Base-by-base conservation (phyloP, 495 filamentous ascomycete genomes). In the Tuber calosporum region DNA sequence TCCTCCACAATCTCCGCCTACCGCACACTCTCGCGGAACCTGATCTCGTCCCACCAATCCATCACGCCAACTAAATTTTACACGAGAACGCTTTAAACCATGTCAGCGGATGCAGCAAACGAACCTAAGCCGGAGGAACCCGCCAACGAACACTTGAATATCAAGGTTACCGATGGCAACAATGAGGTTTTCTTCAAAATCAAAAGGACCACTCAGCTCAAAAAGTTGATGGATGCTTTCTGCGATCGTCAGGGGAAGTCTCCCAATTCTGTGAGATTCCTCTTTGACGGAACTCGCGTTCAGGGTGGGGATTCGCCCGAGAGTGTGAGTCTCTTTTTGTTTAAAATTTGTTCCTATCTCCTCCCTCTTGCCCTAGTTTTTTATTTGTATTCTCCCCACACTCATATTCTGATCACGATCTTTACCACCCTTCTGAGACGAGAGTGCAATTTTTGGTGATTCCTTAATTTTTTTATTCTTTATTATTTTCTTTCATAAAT, bases 141-240 rank as follows among this genome's bases (percentile, higher is more conserved):
- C 37, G 84, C 83, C 71, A 76, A 83, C 45, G 96, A 98, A 83
- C 96, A 99, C 83, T 86, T 99, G 11, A 99, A 99, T 83, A 98
- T 99, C 86, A 99, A 99, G 82, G 96, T 99, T n/a, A 98, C 96
- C 0, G 96, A 99, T 78, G 97, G 97, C 85, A 97, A 99, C 85
- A 99, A 99, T 80, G 96, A 99, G 79, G 96, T 99, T 77, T 99
- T 99, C 84, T 99, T 99, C 87, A 99, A 99, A 87, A 99, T 99
- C 84, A 99, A 99, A 89, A 91, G 94, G 7, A 93, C 91, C 7
- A 99, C 96, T 0, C 90, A 91, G 80, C 88, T 99, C 40, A 94
- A 96, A 85, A 99, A 99, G 86, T 84, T 99, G 53, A 99, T 99
- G 96, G 92, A 94, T 74, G 96, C 96, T 26, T 99, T 98, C 84